These are phyloP conservation scores for Colletotrichum filicis DNA, from an alignment of 2,329 filamentous ascomycete genomes.

Conservation along the genomic window DNA sequence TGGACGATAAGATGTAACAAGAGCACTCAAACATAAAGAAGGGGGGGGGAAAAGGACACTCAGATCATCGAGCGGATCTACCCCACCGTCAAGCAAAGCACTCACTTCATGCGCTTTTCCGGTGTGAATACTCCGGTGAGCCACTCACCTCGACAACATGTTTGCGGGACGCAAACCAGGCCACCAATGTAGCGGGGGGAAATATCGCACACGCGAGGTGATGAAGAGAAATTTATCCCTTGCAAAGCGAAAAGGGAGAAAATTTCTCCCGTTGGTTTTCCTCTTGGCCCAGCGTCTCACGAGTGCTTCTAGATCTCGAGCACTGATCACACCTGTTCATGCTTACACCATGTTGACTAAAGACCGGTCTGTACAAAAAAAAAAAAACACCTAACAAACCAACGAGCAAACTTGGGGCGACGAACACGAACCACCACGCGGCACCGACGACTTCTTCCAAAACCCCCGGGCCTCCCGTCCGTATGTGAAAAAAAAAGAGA, in stretches of 20 bases:
- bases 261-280: background rate
- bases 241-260: background rate
- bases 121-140: background rate
- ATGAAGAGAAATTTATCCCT: too few species aligned
- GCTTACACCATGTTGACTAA: background rate
- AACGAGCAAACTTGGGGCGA: background rate
- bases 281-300: background rate
- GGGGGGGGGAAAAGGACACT: background rate
- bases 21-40: background rate
- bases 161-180: background rate
- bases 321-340: background rate
- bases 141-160: background rate
- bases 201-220: background rate
- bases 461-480: background rate
- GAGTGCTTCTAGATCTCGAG: background rate
- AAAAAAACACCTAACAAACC: background rate
- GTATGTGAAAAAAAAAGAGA: background rate
- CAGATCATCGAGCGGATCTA: background rate
- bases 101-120: background rate
- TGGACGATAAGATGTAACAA: background rate
- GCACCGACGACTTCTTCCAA: background rate
- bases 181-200: background rate
- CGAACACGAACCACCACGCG: background rate
- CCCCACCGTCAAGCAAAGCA: background rate
- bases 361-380: background rate